A percentile compares a stretch with the other conserved stretches of the same genome.
These are phyloP conservation scores for Oryza longistaminata DNA, from an alignment of 176 grass and related monocot genomes.

Conservation along the genomic window DNA sequence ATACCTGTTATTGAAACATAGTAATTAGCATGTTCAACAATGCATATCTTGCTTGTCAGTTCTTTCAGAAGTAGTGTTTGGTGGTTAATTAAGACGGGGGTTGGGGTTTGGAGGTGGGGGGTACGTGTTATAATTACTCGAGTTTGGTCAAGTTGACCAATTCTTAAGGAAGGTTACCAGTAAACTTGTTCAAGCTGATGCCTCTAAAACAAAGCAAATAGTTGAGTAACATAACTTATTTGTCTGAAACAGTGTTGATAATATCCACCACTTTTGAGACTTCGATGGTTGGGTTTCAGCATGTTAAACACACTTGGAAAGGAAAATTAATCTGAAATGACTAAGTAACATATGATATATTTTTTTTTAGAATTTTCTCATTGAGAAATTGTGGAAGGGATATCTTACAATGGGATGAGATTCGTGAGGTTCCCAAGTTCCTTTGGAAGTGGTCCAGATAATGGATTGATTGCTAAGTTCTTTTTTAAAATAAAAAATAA, in stretches of 20 bases:
- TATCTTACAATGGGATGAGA: not conserved
- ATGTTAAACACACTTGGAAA: not conserved
- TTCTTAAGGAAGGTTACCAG: constrained; percentile 44
- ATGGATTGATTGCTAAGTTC: not conserved
- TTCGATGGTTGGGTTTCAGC: not conserved
- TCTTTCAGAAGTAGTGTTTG: not conserved
- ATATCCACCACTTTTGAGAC: not conserved
- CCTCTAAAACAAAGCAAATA: constrained; percentile 31
- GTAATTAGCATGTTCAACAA: not conserved
- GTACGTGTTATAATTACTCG: constrained; percentile 24
- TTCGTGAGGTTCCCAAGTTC: not conserved
- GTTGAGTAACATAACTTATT: not conserved
- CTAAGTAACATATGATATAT: not conserved
- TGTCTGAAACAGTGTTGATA: not conserved
- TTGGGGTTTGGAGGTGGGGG: not conserved
- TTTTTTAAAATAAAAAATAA: not conserved
- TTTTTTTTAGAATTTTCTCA: too few species aligned
- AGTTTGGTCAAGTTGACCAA: constrained; percentile 56
- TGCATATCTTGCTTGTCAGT: not conserved
- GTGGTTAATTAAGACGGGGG: not conserved
- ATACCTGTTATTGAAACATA: constrained; percentile 49
- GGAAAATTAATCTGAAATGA: too few species aligned
- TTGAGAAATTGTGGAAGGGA: not conserved
- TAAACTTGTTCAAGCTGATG: constrained; percentile 49
- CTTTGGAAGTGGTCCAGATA: not conserved